phyloP scores from a whole-genome alignment of 805 yeast genomes.

The Yarrowia sp. region DNA sequence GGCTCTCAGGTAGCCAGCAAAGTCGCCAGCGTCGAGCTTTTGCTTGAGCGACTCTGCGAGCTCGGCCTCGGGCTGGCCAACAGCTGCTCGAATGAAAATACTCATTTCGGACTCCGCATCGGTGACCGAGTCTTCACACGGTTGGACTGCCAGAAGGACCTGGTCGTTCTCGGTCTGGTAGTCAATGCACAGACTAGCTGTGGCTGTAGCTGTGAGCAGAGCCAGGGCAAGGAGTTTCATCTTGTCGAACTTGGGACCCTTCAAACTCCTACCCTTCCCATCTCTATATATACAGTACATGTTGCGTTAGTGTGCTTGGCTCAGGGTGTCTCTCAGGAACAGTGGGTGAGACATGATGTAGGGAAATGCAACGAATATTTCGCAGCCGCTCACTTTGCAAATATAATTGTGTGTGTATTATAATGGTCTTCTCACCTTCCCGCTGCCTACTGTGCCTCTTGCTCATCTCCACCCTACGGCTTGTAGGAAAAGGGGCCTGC shows the following conservation, averaged over 20 bases:
- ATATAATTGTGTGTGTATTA: no score
- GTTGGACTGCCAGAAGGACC: constrained; percentile 12
- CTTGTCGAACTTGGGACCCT: not conserved
- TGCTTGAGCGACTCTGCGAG: constrained; percentile 11
- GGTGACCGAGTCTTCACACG: not conserved
- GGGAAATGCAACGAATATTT: no score
- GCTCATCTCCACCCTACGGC: constrained; percentile 2
- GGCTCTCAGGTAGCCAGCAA: not conserved
- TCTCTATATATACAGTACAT: not conserved
- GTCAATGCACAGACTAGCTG: constrained; percentile 16
- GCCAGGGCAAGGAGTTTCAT: not conserved
- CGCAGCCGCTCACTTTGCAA: no score
- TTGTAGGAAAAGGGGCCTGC: not conserved
- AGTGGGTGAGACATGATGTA: no score
- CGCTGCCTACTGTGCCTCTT: no score
- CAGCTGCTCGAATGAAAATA: constrained; percentile 13
- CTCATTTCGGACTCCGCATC: constrained; percentile 11
- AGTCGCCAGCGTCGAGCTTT: constrained; percentile 15
- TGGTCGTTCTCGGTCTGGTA: constrained; percentile 3
- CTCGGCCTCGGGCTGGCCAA: constrained; percentile 4
- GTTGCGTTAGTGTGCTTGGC: constrained; percentile 4
- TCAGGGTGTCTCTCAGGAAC: not conserved
- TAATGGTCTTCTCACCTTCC: no score
- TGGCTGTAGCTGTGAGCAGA: not conserved
- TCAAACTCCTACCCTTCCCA: not conserved